phyloP scores from a whole-genome alignment of 495 filamentous ascomycete genomes.

The Collariella sp. region DNA sequence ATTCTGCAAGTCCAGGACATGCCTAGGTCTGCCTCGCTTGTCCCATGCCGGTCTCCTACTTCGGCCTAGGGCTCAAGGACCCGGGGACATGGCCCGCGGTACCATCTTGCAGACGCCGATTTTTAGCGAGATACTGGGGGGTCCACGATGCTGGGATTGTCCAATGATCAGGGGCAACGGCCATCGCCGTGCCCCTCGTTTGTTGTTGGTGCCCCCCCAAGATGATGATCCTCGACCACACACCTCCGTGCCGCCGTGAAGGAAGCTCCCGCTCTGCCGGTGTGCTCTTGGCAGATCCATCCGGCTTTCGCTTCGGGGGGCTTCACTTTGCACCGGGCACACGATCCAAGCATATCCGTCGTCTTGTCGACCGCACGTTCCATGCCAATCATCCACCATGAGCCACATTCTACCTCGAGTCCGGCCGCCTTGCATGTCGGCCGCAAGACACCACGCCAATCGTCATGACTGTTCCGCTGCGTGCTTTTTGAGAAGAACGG shows the following conservation, averaged over 20 bases:
- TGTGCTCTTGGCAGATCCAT: not conserved
- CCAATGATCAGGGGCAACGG: too few relatives aligned
- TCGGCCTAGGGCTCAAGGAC: not conserved
- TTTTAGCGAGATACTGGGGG: not conserved
- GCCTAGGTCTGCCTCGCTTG: not conserved
- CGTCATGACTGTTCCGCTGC: not conserved
- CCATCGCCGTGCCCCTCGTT: too few relatives aligned
- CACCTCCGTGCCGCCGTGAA: conserved; percentile 8
- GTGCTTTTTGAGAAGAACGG: not conserved
- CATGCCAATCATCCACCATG: not conserved
- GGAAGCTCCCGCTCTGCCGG: conserved; percentile 2
- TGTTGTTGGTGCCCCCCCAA: too few relatives aligned
- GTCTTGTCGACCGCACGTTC: not conserved
- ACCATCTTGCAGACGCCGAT: not conserved
- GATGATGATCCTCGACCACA: too few relatives aligned
- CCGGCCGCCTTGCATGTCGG: not conserved
- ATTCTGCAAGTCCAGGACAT: too few relatives aligned
- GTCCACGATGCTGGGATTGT: not conserved
- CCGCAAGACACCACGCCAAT: not conserved
- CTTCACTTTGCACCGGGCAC: not conserved
- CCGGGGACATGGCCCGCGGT: not conserved
- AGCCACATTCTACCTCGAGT: not conserved
- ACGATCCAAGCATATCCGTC: not conserved
- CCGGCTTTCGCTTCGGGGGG: not conserved
- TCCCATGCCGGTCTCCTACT: not conserved